Conservation (phyloP, 2,329 filamentous ascomycete genomes). For the Fusarium sp. region DNA sequence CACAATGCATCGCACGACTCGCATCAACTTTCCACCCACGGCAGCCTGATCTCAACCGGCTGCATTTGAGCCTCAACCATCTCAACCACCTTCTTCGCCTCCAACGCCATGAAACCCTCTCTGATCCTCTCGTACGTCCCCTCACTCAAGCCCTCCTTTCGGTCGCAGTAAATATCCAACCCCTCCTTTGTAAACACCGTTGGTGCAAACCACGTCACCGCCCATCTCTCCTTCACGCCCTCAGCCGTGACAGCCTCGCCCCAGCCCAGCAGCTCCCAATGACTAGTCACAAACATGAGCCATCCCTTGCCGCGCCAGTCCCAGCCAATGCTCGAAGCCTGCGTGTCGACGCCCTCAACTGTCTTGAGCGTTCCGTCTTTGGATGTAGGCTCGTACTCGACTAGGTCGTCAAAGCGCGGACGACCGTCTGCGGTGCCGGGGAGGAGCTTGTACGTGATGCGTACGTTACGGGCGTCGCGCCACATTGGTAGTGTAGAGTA, state of each 20-base stretch:
- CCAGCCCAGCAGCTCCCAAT: slow-evolving; percentile 86
- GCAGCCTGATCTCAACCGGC: slow-evolving; percentile 61
- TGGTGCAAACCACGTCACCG: slow-evolving; percentile 84
- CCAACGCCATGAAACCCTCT: slow-evolving; percentile 56
- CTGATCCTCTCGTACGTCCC: slow-evolving; percentile 66
- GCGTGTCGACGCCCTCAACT: slow-evolving; percentile 71
- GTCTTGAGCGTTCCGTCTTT: slow-evolving; percentile 62
- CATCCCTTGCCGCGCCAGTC: slow-evolving; percentile 82
- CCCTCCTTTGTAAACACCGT: slow-evolving; percentile 86
- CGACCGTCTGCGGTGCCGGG: slow-evolving; percentile 51
- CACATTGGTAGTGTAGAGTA: slow-evolving; percentile 84
- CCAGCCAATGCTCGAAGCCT: slow-evolving; percentile 58
- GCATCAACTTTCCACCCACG: slow-evolving; percentile 53
- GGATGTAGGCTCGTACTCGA: slow-evolving; percentile 70
- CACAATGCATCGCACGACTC: not conserved
- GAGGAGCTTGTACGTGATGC: slow-evolving; percentile 76
- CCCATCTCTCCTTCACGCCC: slow-evolving; percentile 67
- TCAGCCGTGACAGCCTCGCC: slow-evolving; percentile 61
- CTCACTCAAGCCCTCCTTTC: slow-evolving; percentile 66
- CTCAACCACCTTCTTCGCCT: slow-evolving; percentile 63
- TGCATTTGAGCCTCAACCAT: slow-evolving; percentile 60
- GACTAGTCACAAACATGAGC: slow-evolving; percentile 74
- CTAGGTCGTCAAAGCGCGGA: slow-evolving; percentile 72
- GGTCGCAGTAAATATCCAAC: slow-evolving; percentile 78
- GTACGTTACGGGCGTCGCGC: slow-evolving; percentile 80